phyloP scores from a whole-genome alignment of 345 rosid species.

The Excoecaria cochinchinensis region DNA sequence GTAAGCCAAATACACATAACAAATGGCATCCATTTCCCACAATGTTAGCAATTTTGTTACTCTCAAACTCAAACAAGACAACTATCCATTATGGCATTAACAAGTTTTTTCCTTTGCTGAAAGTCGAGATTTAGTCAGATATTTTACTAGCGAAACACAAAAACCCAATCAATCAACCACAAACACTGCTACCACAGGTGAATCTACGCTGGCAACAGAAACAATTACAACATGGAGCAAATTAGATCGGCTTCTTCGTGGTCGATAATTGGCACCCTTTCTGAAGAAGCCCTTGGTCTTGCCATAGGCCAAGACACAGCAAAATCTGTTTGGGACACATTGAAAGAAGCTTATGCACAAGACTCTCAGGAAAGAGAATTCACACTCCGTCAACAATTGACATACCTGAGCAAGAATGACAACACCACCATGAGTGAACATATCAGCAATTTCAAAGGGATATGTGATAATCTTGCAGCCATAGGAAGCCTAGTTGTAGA shows the following conservation, averaged over 20 bases:
- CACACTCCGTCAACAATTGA: no score
- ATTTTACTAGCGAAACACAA: not conserved
- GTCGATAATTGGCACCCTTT: constrained; percentile 9
- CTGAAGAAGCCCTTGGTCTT: constrained; percentile 14
- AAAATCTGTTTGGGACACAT: no score
- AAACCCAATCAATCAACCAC: no score
- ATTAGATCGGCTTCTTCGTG: constrained; percentile 10
- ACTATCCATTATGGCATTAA: not conserved
- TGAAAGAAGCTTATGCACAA: no score
- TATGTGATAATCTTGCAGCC: constrained; percentile 5
- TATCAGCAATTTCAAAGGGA: not conserved
- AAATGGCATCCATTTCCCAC: not conserved
- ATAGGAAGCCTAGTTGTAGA: constrained; percentile 1
- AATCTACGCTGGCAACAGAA: not conserved
- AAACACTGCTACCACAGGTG: not conserved
- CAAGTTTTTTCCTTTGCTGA: not conserved
- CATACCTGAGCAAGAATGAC: no score
- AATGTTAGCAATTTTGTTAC: no score
- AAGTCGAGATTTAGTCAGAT: not conserved
- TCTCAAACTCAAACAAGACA: not conserved
- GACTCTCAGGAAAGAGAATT: no score
- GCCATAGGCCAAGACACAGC: not conserved
- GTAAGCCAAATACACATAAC: not conserved
- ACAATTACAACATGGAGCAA: not conserved
- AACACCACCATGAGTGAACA: not conserved